Conservation (phyloP, 345 rosid genomes). For the Linum tenue region DNA sequence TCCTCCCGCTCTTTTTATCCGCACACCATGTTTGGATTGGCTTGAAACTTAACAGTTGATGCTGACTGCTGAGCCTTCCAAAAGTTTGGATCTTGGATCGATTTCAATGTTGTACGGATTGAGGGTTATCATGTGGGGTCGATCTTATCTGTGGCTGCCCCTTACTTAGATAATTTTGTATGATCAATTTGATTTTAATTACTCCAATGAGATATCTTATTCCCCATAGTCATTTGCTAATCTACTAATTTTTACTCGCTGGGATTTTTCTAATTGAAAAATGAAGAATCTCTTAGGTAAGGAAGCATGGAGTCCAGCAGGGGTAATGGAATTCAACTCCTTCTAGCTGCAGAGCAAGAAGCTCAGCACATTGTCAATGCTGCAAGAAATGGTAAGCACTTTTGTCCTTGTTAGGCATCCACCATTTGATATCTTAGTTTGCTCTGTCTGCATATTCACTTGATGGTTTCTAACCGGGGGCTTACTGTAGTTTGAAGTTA, state of each 20-base stretch:
- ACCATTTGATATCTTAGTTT: background rate
- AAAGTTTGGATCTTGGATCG: too few species aligned
- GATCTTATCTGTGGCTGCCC: too few species aligned
- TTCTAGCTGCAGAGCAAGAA: slow-evolving; percentile 3
- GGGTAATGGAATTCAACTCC: slow-evolving; percentile 1
- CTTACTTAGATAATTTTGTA: too few species aligned
- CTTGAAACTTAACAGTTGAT: too few species aligned
- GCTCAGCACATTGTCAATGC: slow-evolving; percentile 1
- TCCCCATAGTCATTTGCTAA: background rate
- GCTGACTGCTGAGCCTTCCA: too few species aligned
- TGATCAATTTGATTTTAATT: too few species aligned
- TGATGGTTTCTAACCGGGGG: background rate
- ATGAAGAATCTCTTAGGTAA: background rate
- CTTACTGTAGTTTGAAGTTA: too few species aligned
- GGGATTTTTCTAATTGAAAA: background rate
- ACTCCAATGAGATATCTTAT: background rate
- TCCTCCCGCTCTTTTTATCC: too few species aligned
- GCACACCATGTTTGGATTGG: too few species aligned
- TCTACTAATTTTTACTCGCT: background rate
- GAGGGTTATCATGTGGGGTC: too few species aligned
- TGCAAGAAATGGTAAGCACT: background rate
- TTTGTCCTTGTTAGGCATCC: too few species aligned
- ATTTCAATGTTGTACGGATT: too few species aligned
- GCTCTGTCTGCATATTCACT: background rate
- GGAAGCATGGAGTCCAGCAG: background rate